A percentile compares a stretch with the other conserved stretches of the same genome.
phyloP scores from a whole-genome alignment of 176 grass and related monocot genomes.

The Musa troglodytarum region DNA sequence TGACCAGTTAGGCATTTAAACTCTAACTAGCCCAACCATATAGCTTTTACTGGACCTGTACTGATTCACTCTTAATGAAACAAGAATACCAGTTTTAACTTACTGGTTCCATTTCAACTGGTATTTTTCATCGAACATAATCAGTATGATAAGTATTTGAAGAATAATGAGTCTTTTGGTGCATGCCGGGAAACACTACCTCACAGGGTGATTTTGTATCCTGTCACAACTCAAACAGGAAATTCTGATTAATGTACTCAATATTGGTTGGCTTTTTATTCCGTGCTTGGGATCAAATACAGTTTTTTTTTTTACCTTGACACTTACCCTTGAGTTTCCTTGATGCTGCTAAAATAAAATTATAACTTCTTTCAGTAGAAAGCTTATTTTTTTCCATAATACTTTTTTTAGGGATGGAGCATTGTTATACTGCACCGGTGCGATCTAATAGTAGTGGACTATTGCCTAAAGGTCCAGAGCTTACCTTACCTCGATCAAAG shows the following conservation, averaged over 20 bases:
- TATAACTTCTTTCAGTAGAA: neutral
- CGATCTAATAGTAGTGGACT: slow-evolving; percentile 15
- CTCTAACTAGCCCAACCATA: neutral
- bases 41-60: neutral
- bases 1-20: neutral
- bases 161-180: neutral
- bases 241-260: no score
- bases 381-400: neutral
- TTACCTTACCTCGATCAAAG: slow-evolving; percentile 40
- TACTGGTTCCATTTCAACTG: neutral
- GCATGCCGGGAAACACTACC: no score
- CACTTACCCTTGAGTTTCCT: neutral
- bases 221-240: no score
- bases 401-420: slow-evolving; percentile 35
- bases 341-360: neutral
- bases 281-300: neutral
- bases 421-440: slow-evolving; percentile 45
- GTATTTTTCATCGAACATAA: neutral
- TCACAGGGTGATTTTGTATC: no score
- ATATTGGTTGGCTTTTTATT: no score
- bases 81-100: neutral
- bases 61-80: neutral
- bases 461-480: slow-evolving; percentile 30
- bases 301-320: neutral
- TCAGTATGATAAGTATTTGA: neutral